These are phyloP conservation scores for Populus pruinosa DNA, from an alignment of 345 rosid genomes.

Conservation along the genomic window DNA sequence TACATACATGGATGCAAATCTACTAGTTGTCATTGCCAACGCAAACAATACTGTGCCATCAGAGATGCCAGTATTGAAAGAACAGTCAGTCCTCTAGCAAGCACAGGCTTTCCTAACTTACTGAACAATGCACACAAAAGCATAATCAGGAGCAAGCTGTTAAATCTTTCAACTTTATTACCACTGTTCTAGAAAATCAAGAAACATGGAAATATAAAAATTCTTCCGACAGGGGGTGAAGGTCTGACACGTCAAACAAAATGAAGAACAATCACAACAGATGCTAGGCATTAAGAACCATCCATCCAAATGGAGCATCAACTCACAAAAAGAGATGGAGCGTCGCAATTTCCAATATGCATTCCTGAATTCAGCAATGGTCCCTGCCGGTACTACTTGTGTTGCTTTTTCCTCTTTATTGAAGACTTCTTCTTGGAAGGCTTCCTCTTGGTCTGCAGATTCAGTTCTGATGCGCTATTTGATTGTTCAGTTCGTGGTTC, in stretches of 20 bases:
- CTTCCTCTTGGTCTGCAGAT: conserved; percentile 23
- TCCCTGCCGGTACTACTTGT: conserved; percentile 10
- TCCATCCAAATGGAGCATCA: conserved; percentile 6
- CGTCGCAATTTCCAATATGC: neutral
- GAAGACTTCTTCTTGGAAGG: conserved; percentile 13
- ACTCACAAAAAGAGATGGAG: neutral
- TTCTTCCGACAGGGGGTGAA: neutral
- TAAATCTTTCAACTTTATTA: neutral
- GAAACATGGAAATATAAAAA: neutral
- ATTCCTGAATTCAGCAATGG: neutral
- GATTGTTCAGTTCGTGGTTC: conserved; percentile 46
- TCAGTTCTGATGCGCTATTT: conserved; percentile 13
- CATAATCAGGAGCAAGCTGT: neutral
- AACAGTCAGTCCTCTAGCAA: neutral
- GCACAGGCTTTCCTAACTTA: neutral
- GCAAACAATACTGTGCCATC: neutral
- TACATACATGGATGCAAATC: too few relatives aligned
- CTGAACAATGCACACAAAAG: neutral
- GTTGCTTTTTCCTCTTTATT: conserved; percentile 11
- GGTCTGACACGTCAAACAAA: neutral
- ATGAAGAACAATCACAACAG: neutral
- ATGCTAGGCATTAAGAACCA: neutral
- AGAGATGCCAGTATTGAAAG: neutral
- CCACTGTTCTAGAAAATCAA: neutral
- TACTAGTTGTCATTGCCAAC: too few relatives aligned